Percentiles rank a stretch among this genome's conserved stretches.
Evolutionary conservation across 306 rosid species (phyloP).

Genomic region (Luffa acutangula): DNA sequence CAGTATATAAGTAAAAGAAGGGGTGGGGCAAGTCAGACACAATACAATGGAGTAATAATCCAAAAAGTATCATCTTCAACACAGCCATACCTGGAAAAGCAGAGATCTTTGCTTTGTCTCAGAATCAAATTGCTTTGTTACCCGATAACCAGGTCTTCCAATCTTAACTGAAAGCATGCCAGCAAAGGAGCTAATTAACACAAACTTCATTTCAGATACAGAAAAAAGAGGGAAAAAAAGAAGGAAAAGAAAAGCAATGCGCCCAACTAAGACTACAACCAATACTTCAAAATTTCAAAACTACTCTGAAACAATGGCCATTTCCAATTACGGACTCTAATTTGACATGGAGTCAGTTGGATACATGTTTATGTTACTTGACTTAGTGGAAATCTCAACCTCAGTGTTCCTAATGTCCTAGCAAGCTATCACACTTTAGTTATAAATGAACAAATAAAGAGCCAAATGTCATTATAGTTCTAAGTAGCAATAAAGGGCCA

Average conservation of each 20-base stretch:
- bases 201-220: not conserved
- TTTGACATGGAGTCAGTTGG: not conserved
- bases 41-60: not conserved
- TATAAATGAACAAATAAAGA: not conserved
- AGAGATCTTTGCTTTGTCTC: constrained; percentile 94
- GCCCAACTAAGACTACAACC: not conserved
- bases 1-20: not conserved
- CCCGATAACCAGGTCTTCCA: constrained; percentile 93
- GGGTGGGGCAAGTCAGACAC: not conserved
- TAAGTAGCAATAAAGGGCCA: not conserved
- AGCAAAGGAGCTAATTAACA: not conserved
- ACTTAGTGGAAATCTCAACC: not conserved
- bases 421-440: not conserved
- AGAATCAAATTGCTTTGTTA: constrained; percentile 81
- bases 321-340: not conserved
- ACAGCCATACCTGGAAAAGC: constrained; percentile 61
- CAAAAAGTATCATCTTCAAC: not conserved
- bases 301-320: not conserved
- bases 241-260: no score
- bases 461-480: not conserved
- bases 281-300: not conserved
- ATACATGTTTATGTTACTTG: not conserved
- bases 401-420: not conserved
- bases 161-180: constrained; percentile 58
- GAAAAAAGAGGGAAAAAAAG: not conserved